Evolutionary conservation across 1,284 basidiomycete species (phyloP), one percentile per base, ranked within the genome.

Genomic region (Taiwanofungus camphoratus): DNA sequence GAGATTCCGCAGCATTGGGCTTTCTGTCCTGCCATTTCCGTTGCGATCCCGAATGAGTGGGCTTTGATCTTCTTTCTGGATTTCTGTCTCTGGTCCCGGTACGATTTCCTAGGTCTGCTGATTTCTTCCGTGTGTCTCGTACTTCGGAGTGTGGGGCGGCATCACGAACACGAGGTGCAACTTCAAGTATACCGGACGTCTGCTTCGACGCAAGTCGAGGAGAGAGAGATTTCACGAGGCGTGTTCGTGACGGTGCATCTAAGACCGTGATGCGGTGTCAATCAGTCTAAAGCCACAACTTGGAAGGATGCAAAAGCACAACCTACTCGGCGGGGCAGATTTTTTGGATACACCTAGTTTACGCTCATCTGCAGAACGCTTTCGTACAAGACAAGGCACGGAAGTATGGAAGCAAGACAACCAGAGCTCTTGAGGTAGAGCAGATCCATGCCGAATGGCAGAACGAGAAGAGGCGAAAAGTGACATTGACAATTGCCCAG

Each of bases 91-190:
- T 29, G 33, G 11, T 26, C 39, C 4, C 20, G 27, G 26, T 22
- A 12, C 24, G 13, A 3, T 18, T 24, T 13, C 22, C 36, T 24
- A 7, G 8, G n/a, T 7, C 37, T 15, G 21, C 6, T 11, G 13
- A 15, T 30, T 13, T 21, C 20, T 13, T 15, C 3, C 24, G 16
- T 47, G 32, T 31, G 21, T 50, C 51, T 8, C 35, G 29, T 5
- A 44, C 48, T 13, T 54, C 54, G 11, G 54, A 20, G 42, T 67
- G 67, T 3, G 65, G 65, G 5, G 44, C 52, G 3, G 21, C 1
- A 19, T 67, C 63, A 9, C 64, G 60, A 4, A 31, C 22, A 20
- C 36, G 9, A 21, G 42, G 36, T 11, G 43, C 45, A 40, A 45
- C 43, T 3, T 48, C 40, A 13, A 44, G 40, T 29, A 8, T 50